Percentiles rank a stretch among this genome's conserved stretches.
phyloP scores from a whole-genome alignment of 2,329 filamentous ascomycete species.

The Aspergillus fischeri region DNA sequence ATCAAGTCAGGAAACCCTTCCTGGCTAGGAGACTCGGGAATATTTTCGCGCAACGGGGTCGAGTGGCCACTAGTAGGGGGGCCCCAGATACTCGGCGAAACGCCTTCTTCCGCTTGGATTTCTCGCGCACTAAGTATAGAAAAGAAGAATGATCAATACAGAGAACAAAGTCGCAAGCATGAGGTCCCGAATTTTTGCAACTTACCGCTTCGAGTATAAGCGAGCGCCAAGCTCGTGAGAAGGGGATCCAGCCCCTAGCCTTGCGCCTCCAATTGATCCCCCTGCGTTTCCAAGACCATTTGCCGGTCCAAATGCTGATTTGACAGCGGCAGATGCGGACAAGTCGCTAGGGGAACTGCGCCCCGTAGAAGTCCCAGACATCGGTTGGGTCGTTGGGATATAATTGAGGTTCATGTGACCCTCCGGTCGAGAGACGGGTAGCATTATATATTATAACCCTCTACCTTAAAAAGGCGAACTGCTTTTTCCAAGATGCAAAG shows the following conservation, averaged over 20 bases:
- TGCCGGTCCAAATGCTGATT: constrained; percentile 69
- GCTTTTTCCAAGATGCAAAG: constrained; percentile 6
- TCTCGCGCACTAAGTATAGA: constrained; percentile 70
- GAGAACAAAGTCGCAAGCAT: not conserved
- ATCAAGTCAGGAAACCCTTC: constrained; percentile 93
- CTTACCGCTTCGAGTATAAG: constrained; percentile 89
- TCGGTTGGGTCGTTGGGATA: constrained; percentile 63
- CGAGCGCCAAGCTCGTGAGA: constrained; percentile 83
- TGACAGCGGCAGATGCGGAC: constrained; percentile 57
- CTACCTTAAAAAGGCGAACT: constrained; percentile 17
- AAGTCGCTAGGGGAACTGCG: constrained; percentile 77
- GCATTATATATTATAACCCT: constrained; percentile 79
- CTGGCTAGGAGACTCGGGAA: constrained; percentile 87
- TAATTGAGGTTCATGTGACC: constrained; percentile 79
- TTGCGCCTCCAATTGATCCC: constrained; percentile 51
- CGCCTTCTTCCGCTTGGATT: constrained; percentile 93
- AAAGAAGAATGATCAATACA: constrained; percentile 8
- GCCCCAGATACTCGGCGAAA: constrained; percentile 78
- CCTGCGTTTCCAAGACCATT: constrained; percentile 54
- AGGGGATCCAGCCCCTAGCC: constrained; percentile 91
- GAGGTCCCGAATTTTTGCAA: constrained; percentile 16
- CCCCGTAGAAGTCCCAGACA: constrained; percentile 74
- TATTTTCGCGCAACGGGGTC: constrained; percentile 92
- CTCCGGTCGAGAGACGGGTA: constrained; percentile 73
- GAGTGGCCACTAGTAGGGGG: constrained; percentile 95